These are phyloP conservation scores for Ogataea zsoltii DNA, from an alignment of 805 yeast species.

Conservation along the genomic window DNA sequence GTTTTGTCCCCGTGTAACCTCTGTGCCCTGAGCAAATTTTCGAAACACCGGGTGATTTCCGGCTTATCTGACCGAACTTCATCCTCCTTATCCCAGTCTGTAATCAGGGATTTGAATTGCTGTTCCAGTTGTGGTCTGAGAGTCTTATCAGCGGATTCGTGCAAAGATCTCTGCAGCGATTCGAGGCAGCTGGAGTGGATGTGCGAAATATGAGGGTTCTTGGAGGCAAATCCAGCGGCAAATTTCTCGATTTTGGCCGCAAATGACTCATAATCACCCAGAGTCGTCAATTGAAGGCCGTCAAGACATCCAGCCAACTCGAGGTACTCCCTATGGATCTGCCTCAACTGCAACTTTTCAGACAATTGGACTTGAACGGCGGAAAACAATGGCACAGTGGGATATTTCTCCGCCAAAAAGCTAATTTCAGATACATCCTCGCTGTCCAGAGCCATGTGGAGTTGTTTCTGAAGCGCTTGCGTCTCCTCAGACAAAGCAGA, in stretches of 20 bases:
- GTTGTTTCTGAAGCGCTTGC: background rate
- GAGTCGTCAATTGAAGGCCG: conserved; percentile 9
- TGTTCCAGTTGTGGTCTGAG: background rate
- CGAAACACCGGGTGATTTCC: conserved; percentile 2
- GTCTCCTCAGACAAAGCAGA: background rate
- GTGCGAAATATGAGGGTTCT: background rate
- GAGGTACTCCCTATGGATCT: conserved; percentile 9
- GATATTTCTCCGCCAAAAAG: conserved; percentile 19
- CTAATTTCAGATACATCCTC: conserved; percentile 12
- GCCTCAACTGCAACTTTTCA: conserved; percentile 13
- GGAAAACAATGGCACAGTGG: conserved; percentile 20
- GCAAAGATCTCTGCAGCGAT: background rate
- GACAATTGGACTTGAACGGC: conserved; percentile 13
- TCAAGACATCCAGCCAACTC: conserved; percentile 9
- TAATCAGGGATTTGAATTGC: background rate
- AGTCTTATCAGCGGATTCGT: background rate
- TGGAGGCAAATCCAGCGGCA: background rate
- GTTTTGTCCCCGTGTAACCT: background rate
- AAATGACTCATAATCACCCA: conserved; percentile 3
- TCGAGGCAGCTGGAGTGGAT: background rate
- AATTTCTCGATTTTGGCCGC: conserved; percentile 4
- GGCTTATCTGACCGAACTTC: background rate
- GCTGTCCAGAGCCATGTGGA: conserved; percentile 3
- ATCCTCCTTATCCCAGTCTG: conserved; percentile 7
- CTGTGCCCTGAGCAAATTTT: conserved; percentile 12